Base-by-base conservation (phyloP, 306 rosid species). In the Cicer chorassanicum region DNA sequence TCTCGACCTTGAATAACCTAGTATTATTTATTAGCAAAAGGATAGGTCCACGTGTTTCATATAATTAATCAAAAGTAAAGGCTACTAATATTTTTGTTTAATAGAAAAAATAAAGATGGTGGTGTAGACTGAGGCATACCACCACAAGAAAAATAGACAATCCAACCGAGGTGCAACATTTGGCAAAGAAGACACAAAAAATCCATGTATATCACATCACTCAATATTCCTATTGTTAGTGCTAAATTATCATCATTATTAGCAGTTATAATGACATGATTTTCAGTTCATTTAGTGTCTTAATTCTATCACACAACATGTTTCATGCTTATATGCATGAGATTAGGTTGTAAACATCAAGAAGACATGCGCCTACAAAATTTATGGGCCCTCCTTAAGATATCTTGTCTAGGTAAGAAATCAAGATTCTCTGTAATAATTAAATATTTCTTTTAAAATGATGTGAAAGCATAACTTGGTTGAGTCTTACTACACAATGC, bases 351-450 rank as follows among this genome's bases (percentile, higher is more conserved):
- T 82, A 83, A 79, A 88, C 88, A 85, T 87, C 90, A 83, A 18
- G 21, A 76, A 76, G 91, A 93, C 88, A 75, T 86, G 91, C 92
- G 84, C 91, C 91, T 80, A 87, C 90, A 65, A 61, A 42, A 72
- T 64, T 13, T 21, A 73, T 80, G 80, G 83, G 70, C 43, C 73
- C 79, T 51, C 48, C 62, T 39, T 55, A 21, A 34, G 74, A 78
- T 84, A 87, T 86, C 74, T 79, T 84, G 43, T 84, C 40, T 81
- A 19, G 88, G 87, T 82, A 46, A 79, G 86, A 88, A 75, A 87
- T 76, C 77, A 79, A 85, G 75, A 82, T 70, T 79, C 62, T 14
- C 79, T 66, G 63, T 83, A 50, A 72, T 44, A 74, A 76, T 77
- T 70, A 59, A 60, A 72, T 59, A 29, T 68, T 81, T 82, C 78